These are phyloP conservation scores for Pseudogymnoascus sp. DNA, from an alignment of 2,329 filamentous ascomycete genomes.

Conservation along the genomic window DNA sequence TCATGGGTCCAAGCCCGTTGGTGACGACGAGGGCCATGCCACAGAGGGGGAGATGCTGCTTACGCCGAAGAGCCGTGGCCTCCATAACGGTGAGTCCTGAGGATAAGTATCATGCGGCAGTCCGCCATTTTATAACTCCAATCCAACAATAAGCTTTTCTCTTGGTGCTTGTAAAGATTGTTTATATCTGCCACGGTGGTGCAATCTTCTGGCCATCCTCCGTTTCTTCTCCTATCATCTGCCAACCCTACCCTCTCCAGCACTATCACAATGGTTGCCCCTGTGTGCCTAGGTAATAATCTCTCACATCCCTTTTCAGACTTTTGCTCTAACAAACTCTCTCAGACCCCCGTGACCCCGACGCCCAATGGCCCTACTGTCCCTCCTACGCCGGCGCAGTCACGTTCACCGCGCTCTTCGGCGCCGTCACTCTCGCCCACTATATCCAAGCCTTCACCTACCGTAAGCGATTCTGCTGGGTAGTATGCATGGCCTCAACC, in stretches of 20 bases:
- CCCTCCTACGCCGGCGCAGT: slow-evolving; percentile 33
- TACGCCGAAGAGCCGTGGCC: background rate
- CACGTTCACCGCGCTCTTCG: slow-evolving; percentile 32
- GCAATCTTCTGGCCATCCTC: background rate
- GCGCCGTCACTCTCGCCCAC: slow-evolving; percentile 26
- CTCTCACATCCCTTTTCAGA: background rate
- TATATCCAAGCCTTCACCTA: slow-evolving; percentile 31
- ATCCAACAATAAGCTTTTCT: background rate
- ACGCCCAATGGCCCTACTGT: slow-evolving; percentile 29
- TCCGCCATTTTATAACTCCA: background rate
- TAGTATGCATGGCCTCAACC: slow-evolving; percentile 37
- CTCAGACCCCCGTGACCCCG: slow-evolving; percentile 14
- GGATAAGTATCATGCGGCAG: background rate
- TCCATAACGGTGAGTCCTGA: background rate
- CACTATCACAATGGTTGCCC: background rate
- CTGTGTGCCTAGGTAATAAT: background rate
- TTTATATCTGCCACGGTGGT: background rate
- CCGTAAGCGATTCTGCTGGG: slow-evolving; percentile 36
- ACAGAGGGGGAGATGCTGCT: too few relatives aligned
- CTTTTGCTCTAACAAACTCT: background rate
- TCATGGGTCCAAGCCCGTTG: background rate
- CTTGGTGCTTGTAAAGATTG: background rate
- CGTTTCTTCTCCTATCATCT: background rate
- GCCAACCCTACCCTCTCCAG: background rate
- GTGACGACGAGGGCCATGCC: background rate